Evolutionary conservation across 352 stramenopile genomes (phyloP).

Genomic region (Lagenidium sp.): DNA sequence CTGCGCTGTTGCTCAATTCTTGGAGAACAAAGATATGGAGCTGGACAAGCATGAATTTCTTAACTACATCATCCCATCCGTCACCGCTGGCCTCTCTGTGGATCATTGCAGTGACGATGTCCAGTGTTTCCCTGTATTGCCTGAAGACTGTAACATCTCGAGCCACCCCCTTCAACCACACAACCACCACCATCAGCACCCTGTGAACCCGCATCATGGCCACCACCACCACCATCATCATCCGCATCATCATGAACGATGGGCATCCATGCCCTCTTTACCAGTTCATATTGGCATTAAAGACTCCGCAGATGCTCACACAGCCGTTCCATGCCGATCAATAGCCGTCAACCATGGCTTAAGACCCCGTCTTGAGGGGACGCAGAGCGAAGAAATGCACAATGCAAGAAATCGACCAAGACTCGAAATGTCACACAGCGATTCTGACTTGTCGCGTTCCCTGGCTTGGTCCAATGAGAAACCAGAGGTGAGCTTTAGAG

Average conservation of each 20-base stretch:
- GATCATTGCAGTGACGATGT: slow-evolving; percentile 20
- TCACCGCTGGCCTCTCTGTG: slow-evolving; percentile 63
- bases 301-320: neutral
- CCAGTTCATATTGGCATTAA: slow-evolving; percentile 1
- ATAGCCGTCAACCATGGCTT: slow-evolving; percentile 11
- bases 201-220: slow-evolving; percentile 9
- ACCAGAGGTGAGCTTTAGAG: no score
- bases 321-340: slow-evolving; percentile 2
- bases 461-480: no score
- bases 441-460: slow-evolving; percentile 19
- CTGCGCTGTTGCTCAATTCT: slow-evolving; percentile 69
- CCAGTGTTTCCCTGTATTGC: slow-evolving; percentile 6
- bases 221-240: slow-evolving; percentile 9
- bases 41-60: slow-evolving; percentile 77
- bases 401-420: no score
- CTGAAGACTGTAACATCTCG: slow-evolving; percentile 8
- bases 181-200: slow-evolving; percentile 18
- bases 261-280: slow-evolving; percentile 14
- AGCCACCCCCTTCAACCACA: slow-evolving; percentile 10
- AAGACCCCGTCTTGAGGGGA: slow-evolving; percentile 3
- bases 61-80: slow-evolving; percentile 72
- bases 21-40: slow-evolving; percentile 79
- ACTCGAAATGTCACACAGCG: slow-evolving; percentile 21
- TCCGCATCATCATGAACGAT: no score
- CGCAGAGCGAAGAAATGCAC: no score